Conservation (phyloP, 1,139 yeast genomes). For the Pichia sp. region DNA sequence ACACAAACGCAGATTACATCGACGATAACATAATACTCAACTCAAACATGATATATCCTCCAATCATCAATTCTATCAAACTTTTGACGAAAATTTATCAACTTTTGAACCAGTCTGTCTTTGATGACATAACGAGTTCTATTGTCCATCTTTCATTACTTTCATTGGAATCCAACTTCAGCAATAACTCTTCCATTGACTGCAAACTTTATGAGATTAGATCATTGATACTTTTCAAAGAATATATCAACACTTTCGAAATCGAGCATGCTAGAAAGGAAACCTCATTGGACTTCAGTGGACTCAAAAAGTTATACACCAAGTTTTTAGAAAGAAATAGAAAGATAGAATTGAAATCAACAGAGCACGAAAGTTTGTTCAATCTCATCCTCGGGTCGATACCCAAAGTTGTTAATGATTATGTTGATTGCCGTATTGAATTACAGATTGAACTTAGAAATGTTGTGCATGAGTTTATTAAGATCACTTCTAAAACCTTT, state of each 20-base stretch:
- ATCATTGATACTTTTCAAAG: constrained; percentile 65
- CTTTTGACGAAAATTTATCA: constrained; percentile 77
- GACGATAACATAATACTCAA: constrained; percentile 1
- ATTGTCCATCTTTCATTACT: constrained; percentile 74
- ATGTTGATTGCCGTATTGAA: constrained; percentile 81
- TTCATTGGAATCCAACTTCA: constrained; percentile 53
- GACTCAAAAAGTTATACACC: constrained; percentile 36
- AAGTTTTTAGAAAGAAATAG: constrained; percentile 20
- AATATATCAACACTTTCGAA: constrained; percentile 73
- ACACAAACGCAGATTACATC: constrained; percentile 1
- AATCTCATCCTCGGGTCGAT: constrained; percentile 65
- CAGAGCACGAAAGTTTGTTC: constrained; percentile 33
- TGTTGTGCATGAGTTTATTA: constrained; percentile 59
- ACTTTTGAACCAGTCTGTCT: constrained; percentile 66
- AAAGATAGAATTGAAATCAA: constrained; percentile 9
- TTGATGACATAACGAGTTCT: constrained; percentile 86
- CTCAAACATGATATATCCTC: constrained; percentile 54
- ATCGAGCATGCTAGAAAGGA: constrained; percentile 73
- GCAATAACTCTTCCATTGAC: constrained; percentile 42
- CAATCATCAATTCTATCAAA: constrained; percentile 66
- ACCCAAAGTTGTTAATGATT: constrained; percentile 79
- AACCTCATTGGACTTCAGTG: constrained; percentile 76
- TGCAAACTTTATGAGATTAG: constrained; percentile 65
- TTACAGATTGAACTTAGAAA: constrained; percentile 68
- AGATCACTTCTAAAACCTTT: constrained; percentile 38